Evolutionary conservation across 1,284 basidiomycete species (phyloP).

Genomic region (Papiliotrema nemorosa): DNA sequence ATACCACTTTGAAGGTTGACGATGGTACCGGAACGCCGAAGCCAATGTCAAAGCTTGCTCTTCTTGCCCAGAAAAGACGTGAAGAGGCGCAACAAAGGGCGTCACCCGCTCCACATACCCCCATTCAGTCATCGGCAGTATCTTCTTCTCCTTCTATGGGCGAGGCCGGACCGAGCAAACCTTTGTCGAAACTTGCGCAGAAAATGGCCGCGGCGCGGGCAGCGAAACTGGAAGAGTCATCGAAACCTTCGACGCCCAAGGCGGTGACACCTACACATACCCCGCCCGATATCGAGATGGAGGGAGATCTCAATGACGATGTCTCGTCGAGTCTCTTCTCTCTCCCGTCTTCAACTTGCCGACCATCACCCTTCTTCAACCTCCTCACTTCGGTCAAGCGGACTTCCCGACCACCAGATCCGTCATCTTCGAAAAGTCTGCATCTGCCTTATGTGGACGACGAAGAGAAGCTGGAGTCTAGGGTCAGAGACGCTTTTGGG

Average conservation of each 20-base stretch:
- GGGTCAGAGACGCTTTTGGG: slow-evolving; percentile 35
- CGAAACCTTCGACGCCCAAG: slow-evolving; percentile 5
- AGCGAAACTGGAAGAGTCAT: slow-evolving; percentile 21
- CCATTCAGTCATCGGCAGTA: slow-evolving; percentile 7
- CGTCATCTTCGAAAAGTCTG: neutral
- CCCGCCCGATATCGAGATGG: slow-evolving; percentile 23
- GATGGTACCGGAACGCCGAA: slow-evolving; percentile 18
- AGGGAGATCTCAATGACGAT: neutral
- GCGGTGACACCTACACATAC: slow-evolving; percentile 6
- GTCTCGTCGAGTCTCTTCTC: slow-evolving; percentile 11
- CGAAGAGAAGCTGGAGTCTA: slow-evolving; percentile 18
- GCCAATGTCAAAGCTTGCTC: slow-evolving; percentile 65
- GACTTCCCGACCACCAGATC: neutral
- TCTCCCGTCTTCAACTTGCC: slow-evolving; percentile 1
- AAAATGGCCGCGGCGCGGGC: slow-evolving; percentile 50
- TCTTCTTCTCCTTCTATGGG: slow-evolving; percentile 50
- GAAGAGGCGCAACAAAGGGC: slow-evolving; percentile 26
- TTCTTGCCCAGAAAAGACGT: slow-evolving; percentile 62
- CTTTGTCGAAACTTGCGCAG: slow-evolving; percentile 56
- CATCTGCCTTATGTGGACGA: slow-evolving; percentile 19
- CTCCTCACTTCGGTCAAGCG: slow-evolving; percentile 33
- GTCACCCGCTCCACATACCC: slow-evolving; percentile 8
- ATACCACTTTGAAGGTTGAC: too few relatives aligned
- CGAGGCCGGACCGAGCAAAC: slow-evolving; percentile 48
- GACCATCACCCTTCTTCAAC: slow-evolving; percentile 40